Evolutionary conservation across 768 basidiomycete genomes (phyloP).

Genomic region (Russula foetens): DNA sequence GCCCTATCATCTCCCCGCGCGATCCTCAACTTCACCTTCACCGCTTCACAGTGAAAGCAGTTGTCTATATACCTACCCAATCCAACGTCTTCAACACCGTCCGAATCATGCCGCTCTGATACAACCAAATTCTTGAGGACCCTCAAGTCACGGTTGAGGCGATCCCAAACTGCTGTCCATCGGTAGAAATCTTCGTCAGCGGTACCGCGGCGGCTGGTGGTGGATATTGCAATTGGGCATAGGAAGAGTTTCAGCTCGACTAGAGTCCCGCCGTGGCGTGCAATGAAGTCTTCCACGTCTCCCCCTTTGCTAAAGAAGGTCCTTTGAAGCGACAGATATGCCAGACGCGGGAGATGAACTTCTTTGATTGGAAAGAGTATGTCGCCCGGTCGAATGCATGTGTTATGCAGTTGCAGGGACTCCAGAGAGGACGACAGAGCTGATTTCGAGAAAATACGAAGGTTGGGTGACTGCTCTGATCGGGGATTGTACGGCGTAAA

Average conservation of each 20-base stretch:
- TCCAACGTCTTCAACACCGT: not conserved
- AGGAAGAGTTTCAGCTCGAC: not conserved
- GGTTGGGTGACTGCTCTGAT: not conserved
- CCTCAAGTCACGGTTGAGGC: not conserved
- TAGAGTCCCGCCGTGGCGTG: slow-evolving; percentile 4
- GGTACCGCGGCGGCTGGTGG: not conserved
- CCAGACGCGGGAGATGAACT: not conserved
- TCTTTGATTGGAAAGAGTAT: not conserved
- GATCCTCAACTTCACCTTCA: not conserved
- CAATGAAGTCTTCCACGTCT: not conserved
- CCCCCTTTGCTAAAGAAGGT: not conserved
- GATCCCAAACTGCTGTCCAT: slow-evolving; percentile 8
- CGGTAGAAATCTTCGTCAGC: not conserved
- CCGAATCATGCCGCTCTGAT: slow-evolving; percentile 4
- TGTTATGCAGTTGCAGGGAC: slow-evolving; percentile 2
- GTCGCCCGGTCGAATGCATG: not conserved
- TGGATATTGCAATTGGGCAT: slow-evolving; percentile 3
- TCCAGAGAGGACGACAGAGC: slow-evolving; percentile 2
- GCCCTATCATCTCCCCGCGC: not conserved
- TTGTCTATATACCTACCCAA: slow-evolving; percentile 1
- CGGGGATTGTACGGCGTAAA: not conserved
- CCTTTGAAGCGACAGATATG: slow-evolving; percentile 2
- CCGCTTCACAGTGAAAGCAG: not conserved
- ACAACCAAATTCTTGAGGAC: not conserved
- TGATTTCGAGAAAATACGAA: not conserved